Evolutionary conservation across 2,329 filamentous ascomycete genomes (phyloP).

Genomic region (Tolypocladium sp.): DNA sequence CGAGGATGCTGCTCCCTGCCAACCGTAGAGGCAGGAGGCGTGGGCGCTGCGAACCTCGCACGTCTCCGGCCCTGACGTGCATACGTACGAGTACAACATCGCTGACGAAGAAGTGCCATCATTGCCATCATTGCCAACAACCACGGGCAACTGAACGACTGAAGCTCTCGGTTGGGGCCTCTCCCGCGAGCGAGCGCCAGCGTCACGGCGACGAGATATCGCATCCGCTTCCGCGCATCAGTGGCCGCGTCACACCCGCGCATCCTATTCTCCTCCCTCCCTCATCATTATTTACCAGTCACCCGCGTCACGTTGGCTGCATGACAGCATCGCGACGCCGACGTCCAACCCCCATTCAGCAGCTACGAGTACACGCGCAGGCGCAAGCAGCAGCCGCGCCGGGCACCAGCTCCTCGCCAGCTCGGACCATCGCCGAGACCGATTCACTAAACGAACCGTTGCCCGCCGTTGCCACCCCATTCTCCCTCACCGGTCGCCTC

Average conservation of each 20-base stretch:
- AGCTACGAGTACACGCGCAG: not conserved
- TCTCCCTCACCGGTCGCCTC: conserved; percentile 12
- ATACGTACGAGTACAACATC: no score
- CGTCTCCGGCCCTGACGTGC: no score
- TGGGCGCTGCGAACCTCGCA: no score
- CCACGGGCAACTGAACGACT: not conserved
- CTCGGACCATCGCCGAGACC: not conserved
- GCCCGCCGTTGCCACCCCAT: not conserved
- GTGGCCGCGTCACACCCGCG: no score
- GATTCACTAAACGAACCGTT: not conserved
- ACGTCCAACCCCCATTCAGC: not conserved
- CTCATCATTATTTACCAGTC: not conserved
- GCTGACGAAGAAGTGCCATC: no score
- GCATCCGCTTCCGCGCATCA: no score
- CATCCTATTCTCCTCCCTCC: no score
- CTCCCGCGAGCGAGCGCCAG: no score
- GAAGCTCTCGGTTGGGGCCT: no score
- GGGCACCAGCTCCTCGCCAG: not conserved
- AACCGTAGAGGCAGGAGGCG: no score
- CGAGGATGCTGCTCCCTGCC: not conserved
- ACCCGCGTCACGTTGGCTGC: not conserved
- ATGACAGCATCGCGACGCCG: not conserved
- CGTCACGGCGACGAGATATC: not conserved
- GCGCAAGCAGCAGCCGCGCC: not conserved
- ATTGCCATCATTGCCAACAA: no score